These are phyloP conservation scores for Melastoma candidum DNA, from an alignment of 441 rosid species.

Conservation along the genomic window DNA sequence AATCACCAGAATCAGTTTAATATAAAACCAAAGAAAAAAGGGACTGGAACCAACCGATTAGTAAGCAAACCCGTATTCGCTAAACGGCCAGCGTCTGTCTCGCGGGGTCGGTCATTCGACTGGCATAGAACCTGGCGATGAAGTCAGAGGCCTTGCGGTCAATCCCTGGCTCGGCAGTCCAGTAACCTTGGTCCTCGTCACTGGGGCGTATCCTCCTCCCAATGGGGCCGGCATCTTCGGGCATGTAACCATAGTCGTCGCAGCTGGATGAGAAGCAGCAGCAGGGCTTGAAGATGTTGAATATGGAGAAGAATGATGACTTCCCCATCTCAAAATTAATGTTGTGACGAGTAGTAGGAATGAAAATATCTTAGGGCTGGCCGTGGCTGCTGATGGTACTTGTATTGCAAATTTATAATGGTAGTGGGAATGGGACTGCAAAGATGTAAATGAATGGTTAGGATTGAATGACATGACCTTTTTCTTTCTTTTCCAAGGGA, in stretches of 20 bases:
- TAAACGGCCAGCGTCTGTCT: slow-evolving; percentile 33
- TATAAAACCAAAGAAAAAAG: too few relatives aligned
- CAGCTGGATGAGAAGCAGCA: slow-evolving; percentile 53
- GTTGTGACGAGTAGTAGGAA: not conserved
- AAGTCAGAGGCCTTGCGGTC: slow-evolving; percentile 59
- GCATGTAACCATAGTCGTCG: slow-evolving; percentile 24
- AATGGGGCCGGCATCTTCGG: slow-evolving; percentile 41
- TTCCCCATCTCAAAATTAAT: slow-evolving; percentile 30
- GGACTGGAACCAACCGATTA: too few relatives aligned
- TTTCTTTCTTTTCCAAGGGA: too few relatives aligned
- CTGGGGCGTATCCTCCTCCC: slow-evolving; percentile 36
- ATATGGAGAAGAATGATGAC: slow-evolving; percentile 38
- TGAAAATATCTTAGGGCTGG: too few relatives aligned
- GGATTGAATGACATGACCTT: slow-evolving; percentile 20
- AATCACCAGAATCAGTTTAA: too few relatives aligned
- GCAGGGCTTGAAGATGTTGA: slow-evolving; percentile 45
- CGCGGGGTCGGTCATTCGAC: slow-evolving; percentile 39
- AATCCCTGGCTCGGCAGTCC: slow-evolving; percentile 71
- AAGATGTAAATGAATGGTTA: slow-evolving; percentile 18
- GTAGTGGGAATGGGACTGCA: too few relatives aligned
- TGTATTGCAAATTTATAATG: too few relatives aligned
- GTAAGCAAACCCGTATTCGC: too few relatives aligned
- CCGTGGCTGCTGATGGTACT: too few relatives aligned
- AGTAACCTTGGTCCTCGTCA: slow-evolving; percentile 59
- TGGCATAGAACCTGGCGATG: slow-evolving; percentile 53